Percentiles rank a stretch among this genome's conserved stretches.
phyloP scores from a whole-genome alignment of 78 protist species.

The Monocercomonoides exilis region DNA sequence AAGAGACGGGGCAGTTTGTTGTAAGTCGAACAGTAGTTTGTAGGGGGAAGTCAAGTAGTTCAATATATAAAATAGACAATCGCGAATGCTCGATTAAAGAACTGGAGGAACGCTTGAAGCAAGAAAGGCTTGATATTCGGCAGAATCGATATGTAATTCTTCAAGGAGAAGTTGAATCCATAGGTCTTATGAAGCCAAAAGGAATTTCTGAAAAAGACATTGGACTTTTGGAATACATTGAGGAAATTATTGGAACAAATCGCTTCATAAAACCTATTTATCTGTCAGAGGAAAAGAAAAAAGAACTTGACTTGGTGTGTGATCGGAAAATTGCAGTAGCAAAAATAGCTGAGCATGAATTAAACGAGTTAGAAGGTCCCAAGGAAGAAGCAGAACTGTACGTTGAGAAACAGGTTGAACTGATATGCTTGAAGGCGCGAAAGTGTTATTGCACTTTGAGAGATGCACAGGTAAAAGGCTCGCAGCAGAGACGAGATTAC shows the following conservation, averaged over 20 bases:
- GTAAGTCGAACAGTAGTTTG: constrained; percentile 62
- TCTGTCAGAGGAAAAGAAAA: constrained; percentile 1
- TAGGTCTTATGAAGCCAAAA: constrained; percentile 97
- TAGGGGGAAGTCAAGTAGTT: constrained; percentile 12
- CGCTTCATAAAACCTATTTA: constrained; percentile 56
- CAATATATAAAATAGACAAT: constrained; percentile 67
- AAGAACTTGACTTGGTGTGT: constrained; percentile 54
- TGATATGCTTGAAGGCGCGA: neutral
- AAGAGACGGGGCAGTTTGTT: too few species aligned
- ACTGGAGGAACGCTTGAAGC: constrained; percentile 52
- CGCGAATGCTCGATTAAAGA: constrained; percentile 29
- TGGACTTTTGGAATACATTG: constrained; percentile 97
- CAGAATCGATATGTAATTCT: constrained; percentile 96
- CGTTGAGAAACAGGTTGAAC: constrained; percentile 38
- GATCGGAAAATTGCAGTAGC: constrained; percentile 33
- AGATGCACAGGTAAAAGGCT: too few species aligned
- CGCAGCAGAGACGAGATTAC: too few species aligned
- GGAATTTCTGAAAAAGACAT: constrained; percentile 47
- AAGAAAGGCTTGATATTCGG: constrained; percentile 85
- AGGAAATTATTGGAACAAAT: constrained; percentile 92
- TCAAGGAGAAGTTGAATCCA: constrained; percentile 95
- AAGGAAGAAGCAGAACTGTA: constrained; percentile 80
- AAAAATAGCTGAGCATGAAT: constrained; percentile 48
- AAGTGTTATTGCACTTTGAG: too few species aligned
- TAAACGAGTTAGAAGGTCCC: constrained; percentile 37